These are phyloP conservation scores for Chytriomyces confervae DNA, from an alignment of 192 early-diverging fungal genomes.

Conservation along the genomic window DNA sequence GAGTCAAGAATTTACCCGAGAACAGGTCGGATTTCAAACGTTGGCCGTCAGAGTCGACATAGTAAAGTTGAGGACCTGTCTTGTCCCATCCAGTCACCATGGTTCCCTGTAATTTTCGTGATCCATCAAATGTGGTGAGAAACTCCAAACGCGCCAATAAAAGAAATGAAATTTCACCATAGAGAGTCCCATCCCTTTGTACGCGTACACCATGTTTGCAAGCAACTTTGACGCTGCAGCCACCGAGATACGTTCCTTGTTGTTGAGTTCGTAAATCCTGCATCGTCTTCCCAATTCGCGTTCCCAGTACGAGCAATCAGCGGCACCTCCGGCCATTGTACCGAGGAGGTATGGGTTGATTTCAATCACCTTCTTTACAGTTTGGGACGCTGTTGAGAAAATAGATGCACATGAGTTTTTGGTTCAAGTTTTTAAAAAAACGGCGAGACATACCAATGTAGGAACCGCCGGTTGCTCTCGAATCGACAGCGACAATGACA, in stretches of 20 bases:
- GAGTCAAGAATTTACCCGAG: conserved; percentile 50
- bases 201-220: conserved; percentile 94
- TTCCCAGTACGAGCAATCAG: conserved; percentile 98
- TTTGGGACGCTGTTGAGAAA: conserved; percentile 75
- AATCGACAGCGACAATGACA: conserved; percentile 95
- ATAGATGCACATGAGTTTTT: neutral
- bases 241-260: conserved; percentile 98
- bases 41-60: conserved; percentile 95
- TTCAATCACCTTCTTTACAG: conserved; percentile 98
- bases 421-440: neutral
- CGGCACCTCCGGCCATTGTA: conserved; percentile 99
- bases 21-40: conserved; percentile 87
- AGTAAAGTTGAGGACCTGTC: conserved; percentile 90
- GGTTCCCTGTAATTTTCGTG: conserved; percentile 69
- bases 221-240: conserved; percentile 97
- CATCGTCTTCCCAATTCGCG: conserved; percentile 94
- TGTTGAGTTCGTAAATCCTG: conserved; percentile 91
- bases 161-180: conserved; percentile 66
- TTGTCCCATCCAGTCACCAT: conserved; percentile 99
- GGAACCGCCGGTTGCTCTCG: conserved; percentile 89
- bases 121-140: too few relatives aligned
- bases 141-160: conserved; percentile 27
- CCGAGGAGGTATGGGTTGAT: conserved; percentile 98
- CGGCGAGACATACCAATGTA: conserved; percentile 75
- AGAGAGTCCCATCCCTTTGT: conserved; percentile 98